phyloP scores from a whole-genome alignment of 345 rosid species.

The Eucalyptus polybractea region DNA sequence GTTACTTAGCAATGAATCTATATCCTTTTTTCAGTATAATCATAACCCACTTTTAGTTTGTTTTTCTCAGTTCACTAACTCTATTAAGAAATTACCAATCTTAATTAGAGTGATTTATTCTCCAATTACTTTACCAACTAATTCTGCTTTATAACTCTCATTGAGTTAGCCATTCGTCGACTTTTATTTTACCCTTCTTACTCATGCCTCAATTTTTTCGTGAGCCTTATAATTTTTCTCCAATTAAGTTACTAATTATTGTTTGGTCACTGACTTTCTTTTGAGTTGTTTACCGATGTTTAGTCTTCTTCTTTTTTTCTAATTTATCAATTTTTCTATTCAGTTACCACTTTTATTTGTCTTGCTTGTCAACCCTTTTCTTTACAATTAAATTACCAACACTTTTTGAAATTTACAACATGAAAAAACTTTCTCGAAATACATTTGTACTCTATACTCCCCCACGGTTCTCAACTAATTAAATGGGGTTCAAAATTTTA shows the following conservation, averaged over 20 bases:
- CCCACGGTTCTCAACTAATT: not conserved
- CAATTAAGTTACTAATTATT: not conserved
- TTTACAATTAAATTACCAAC: not conserved
- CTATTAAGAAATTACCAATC: not conserved
- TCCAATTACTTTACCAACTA: not conserved
- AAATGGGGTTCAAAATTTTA: not conserved
- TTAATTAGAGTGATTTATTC: not conserved
- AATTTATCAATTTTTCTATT: not conserved
- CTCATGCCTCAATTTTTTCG: not conserved
- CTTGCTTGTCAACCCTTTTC: not conserved
- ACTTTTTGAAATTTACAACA: not conserved
- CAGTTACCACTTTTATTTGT: not conserved
- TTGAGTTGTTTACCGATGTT: not conserved
- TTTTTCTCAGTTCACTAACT: not conserved
- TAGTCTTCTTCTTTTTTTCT: not conserved
- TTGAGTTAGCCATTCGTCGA: not conserved
- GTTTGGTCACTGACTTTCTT: not conserved
- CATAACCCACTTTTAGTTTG: not conserved
- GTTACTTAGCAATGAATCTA: not conserved
- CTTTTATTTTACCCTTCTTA: not conserved
- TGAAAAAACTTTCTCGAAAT: not conserved
- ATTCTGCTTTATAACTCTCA: not conserved
- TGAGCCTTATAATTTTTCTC: not conserved
- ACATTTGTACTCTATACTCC: not conserved
- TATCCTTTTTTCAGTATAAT: not conserved